Evolutionary conservation across 1,284 basidiomycete genomes (phyloP), one percentile per base, ranked within the genome.

Genomic region (Trichosporon faecale): DNA sequence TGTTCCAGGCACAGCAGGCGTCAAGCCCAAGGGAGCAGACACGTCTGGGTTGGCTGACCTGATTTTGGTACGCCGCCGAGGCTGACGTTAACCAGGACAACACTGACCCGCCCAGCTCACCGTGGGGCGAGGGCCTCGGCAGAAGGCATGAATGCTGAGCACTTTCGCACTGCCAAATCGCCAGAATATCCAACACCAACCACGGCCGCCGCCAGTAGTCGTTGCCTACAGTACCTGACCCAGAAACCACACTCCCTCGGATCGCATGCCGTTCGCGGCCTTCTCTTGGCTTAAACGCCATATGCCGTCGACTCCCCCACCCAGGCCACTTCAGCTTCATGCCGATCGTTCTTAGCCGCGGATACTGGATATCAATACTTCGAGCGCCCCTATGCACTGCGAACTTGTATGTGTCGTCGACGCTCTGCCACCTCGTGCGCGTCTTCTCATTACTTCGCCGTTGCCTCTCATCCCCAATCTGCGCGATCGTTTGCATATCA

Each of bases 1-100:
- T 44, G 16, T 25, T 52, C 23, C n/a, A 52, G 49, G 49, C 49
- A 52, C 49, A 6, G 3, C 4, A 44, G 40, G 40, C 12, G n/a
- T 9, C 3, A 3, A 18, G 40, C 18, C 40, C 16, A 12, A 44
- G 40, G 49, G 21, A 52, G 49, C 49, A 2, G 11, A 18, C 8
- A 7, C 21, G 4, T 52, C 18, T 2, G 21, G 8, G 16, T 52
- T 23, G 21, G 49, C 49, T 52, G 1, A 52, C 21, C 18, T 52
- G 49, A 52, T 25, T 8, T 11, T 23, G 49, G 23, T 52, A 23
- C n/a, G 18, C 49, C 44, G 18, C 49, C 23, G 49, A 23, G 49
- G 49, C 49, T 52, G 49, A 52, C 49, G 49, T 52, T 52, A 49
- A 49, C 46, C n/a, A n/a, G n/a, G n/a, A n/a, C n/a, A n/a, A n/a